These are phyloP conservation scores for Thalassiosira exigua DNA, from an alignment of 352 stramenopile genomes.

Conservation along the genomic window DNA sequence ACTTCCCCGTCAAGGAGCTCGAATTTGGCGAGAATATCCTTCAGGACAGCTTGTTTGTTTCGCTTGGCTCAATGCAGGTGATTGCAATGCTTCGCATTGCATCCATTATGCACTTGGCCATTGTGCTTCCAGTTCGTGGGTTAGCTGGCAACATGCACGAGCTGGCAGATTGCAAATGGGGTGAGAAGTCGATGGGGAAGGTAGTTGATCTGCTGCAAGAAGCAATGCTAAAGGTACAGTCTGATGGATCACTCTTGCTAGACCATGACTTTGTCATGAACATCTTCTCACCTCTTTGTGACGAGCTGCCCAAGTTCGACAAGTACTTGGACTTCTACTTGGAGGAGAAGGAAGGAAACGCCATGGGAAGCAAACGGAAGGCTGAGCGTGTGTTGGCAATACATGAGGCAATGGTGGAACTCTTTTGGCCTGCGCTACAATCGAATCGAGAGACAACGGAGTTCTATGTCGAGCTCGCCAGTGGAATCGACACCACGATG, in stretches of 20 bases:
- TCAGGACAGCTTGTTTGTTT: slow-evolving; percentile 26
- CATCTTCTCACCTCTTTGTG: neutral
- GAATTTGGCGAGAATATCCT: slow-evolving; percentile 14
- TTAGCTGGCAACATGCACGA: too few relatives aligned
- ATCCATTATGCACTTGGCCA: slow-evolving; percentile 27
- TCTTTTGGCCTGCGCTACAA: too few relatives aligned
- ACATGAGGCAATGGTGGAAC: too few relatives aligned
- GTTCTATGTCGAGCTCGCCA: too few relatives aligned
- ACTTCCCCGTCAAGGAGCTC: slow-evolving; percentile 25
- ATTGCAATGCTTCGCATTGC: slow-evolving; percentile 21
- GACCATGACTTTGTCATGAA: slow-evolving; percentile 28
- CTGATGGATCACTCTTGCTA: neutral
- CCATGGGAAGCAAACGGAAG: neutral
- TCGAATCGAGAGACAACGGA: too few relatives aligned
- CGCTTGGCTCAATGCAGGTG: slow-evolving; percentile 26
- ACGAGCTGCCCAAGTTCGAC: slow-evolving; percentile 1
- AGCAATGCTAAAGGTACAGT: slow-evolving; percentile 7
- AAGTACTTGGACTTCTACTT: neutral
- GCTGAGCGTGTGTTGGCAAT: neutral
- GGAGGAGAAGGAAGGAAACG: neutral
- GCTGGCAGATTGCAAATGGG: too few relatives aligned
- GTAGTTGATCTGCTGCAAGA: slow-evolving; percentile 23
- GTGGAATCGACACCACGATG: too few relatives aligned
- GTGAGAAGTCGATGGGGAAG: slow-evolving; percentile 14
- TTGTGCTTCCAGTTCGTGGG: too few relatives aligned